Base-by-base conservation (phyloP, 768 basidiomycete genomes). In the Asterophora parasitica region DNA sequence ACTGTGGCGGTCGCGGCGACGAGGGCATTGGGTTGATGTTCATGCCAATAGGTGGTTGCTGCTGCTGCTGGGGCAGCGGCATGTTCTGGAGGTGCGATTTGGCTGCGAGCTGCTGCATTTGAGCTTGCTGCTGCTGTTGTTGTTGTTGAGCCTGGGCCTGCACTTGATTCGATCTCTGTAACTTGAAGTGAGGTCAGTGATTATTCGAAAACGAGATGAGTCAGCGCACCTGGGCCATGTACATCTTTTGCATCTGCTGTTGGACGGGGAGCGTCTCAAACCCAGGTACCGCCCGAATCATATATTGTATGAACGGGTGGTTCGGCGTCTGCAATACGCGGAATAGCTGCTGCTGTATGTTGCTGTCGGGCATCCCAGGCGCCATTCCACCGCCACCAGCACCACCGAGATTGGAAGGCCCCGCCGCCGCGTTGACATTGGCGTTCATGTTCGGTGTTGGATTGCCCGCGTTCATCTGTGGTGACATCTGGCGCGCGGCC, bases 161-260 rank as follows among this genome's bases (percentile, higher is more conserved):
- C 1, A 54, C 53, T 35, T 63, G 60, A 46, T 61, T 33, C 57
- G 58, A 23, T 48, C 66, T 61, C 20, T 58, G 60, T 42, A 58
- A 51, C 6, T n/a, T 8, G 9, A 13, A 26, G 11, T 1, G 37
- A 23, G 23, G 16, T 1, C 10, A 9, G 19, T 7, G 2, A 7
- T 7, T 12, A n/a, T 11, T 35, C 20, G 23, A 39, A 39, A 20
- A 4, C 1, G 27, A 27, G 8, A 40, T 26, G 4, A 11, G 13
- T 16, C 12, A 6, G 64, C 69, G 42, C 54, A 82, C 82, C 71
- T 80, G 79, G 11, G 77, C 59, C 46, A 63, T 50, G 30, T 76
- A 61, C 63, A 87, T 67, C 58, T 72, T 79, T 62, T 83, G 83
- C 52, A 86, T 57, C 65, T 88, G 83, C 56, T 73, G 65, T 49